Conservation (phyloP, 768 basidiomycete genomes). For the Coprinopsis marcescibilis region DNA sequence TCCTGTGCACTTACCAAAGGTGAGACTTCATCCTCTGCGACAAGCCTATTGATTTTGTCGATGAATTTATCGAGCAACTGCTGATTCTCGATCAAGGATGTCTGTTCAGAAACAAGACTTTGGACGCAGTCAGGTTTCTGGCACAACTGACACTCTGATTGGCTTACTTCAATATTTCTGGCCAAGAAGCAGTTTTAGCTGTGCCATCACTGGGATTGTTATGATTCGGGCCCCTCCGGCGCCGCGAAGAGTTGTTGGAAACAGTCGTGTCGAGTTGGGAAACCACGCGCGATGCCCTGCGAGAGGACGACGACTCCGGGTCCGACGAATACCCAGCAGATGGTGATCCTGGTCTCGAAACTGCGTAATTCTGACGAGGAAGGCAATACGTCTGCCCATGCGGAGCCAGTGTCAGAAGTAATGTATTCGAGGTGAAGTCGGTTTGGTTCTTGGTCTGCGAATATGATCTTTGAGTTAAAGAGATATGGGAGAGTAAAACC, state of each 20-base stretch:
- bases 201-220: not conserved
- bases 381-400: conserved; percentile 57
- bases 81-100: conserved; percentile 46
- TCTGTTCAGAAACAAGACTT: conserved; percentile 51
- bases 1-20: conserved; percentile 35
- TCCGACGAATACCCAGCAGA: conserved; percentile 64
- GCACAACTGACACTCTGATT: conserved; percentile 2
- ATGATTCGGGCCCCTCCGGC: not conserved
- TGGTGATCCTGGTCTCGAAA: conserved; percentile 49
- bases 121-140: not conserved
- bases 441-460: conserved; percentile 18
- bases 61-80: conserved; percentile 43
- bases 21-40: conserved; percentile 35
- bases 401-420: conserved; percentile 61
- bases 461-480: conserved; percentile 18
- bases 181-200: conserved; percentile 54
- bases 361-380: conserved; percentile 29
- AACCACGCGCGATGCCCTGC: conserved; percentile 39
- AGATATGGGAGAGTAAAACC: not conserved
- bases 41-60: conserved; percentile 38
- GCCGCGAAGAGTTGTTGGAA: not conserved
- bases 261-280: too few species aligned
- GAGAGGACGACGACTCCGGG: conserved; percentile 54
- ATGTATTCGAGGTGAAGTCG: conserved; percentile 65
- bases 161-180: conserved; percentile 68